Conservation (phyloP, 768 basidiomycete species). For the Gymnopilus junonius region DNA sequence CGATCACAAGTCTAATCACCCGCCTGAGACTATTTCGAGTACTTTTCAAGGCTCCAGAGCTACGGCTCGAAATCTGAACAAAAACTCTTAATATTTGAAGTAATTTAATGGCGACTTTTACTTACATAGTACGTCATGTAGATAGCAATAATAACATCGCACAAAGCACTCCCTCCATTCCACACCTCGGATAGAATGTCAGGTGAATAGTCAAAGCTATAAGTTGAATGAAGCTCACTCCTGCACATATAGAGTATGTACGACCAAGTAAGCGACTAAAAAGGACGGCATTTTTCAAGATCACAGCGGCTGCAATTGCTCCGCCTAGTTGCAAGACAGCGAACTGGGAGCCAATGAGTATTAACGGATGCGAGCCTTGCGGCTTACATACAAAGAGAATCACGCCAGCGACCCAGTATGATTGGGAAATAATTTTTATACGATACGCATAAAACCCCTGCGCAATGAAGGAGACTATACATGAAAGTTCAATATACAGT, state of each 20-base stretch:
- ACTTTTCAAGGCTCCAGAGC: conserved; percentile 4
- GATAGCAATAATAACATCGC: conserved; percentile 23
- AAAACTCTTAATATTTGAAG: too few relatives aligned
- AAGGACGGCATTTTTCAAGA: conserved; percentile 6
- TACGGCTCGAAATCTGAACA: background rate
- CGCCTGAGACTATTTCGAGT: background rate
- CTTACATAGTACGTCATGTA: conserved; percentile 25
- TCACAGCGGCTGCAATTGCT: conserved; percentile 9
- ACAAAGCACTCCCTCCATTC: conserved; percentile 21
- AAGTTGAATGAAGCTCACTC: background rate
- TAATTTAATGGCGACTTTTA: background rate
- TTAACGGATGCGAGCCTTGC: background rate
- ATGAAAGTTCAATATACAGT: background rate
- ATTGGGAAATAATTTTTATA: conserved; percentile 1
- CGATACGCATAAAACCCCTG: conserved; percentile 12
- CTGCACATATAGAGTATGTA: conserved; percentile 8
- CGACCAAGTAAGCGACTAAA: conserved; percentile 7
- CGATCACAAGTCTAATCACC: conserved; percentile 4
- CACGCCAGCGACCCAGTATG: conserved; percentile 2
- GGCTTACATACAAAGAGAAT: background rate
- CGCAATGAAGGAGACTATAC: conserved; percentile 9
- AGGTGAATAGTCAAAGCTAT: background rate
- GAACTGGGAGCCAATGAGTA: conserved; percentile 6
- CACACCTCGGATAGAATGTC: conserved; percentile 11
- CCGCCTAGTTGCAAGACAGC: conserved; percentile 18